Conservation (phyloP, 2,329 filamentous ascomycete species). For the Aspergillus ustus region DNA sequence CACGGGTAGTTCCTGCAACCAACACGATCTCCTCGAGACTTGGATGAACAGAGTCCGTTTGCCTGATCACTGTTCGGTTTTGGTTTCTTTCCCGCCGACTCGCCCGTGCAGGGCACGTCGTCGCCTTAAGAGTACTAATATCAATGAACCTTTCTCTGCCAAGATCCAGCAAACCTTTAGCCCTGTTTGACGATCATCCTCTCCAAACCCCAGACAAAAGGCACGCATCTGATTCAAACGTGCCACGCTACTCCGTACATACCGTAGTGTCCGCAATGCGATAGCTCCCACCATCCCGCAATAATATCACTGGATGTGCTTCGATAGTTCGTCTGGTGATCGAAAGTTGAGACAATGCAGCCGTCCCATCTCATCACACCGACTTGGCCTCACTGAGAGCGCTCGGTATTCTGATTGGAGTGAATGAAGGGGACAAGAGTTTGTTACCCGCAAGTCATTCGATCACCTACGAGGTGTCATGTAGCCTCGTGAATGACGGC, state of each 20-base stretch:
- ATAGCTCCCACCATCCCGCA: background rate
- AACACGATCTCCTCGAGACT: background rate
- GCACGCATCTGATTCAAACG: background rate
- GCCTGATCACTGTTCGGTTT: too few relatives aligned
- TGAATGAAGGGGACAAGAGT: background rate
- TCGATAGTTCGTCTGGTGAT: constrained; percentile 12
- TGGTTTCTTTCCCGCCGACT: background rate
- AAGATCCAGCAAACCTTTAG: background rate
- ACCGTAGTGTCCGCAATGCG: background rate
- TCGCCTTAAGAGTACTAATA: background rate
- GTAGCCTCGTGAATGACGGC: background rate
- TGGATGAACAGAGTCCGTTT: too few relatives aligned
- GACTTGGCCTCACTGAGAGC: background rate
- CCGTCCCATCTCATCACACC: constrained; percentile 11
- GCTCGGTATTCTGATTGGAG: background rate
- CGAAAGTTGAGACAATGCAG: constrained; percentile 9
- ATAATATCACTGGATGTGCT: background rate
- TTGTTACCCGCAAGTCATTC: constrained; percentile 5
- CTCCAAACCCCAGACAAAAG: background rate
- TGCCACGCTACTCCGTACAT: background rate
- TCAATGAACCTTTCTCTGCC: background rate
- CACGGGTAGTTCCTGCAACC: background rate
- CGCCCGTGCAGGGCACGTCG: too few relatives aligned
- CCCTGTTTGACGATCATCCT: background rate
- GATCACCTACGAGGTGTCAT: background rate